Evolutionary conservation across 768 basidiomycete species (phyloP).

Genomic region (Leccinum uliginosum): DNA sequence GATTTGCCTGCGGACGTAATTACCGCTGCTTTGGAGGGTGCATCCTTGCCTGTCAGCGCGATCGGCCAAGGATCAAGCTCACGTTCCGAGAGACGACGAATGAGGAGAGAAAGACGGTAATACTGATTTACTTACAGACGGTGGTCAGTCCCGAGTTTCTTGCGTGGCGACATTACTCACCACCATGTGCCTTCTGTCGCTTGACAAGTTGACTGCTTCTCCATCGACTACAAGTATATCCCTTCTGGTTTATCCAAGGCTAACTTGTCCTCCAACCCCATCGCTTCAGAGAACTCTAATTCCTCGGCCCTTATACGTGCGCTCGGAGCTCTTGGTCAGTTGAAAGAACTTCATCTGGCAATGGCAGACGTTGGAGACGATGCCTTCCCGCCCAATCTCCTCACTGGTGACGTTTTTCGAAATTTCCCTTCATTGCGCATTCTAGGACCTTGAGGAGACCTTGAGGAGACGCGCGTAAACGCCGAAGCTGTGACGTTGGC

Average conservation of each 20-base stretch:
- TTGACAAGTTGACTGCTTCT: constrained; percentile 55
- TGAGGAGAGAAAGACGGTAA: constrained; percentile 45
- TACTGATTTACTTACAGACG: constrained; percentile 1
- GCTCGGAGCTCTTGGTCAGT: constrained; percentile 42
- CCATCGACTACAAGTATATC: constrained; percentile 49
- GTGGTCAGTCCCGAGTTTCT: constrained; percentile 12
- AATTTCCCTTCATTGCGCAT: constrained; percentile 50
- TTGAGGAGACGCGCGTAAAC: constrained; percentile 61
- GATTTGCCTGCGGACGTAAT: constrained; percentile 93
- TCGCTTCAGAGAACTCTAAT: constrained; percentile 37
- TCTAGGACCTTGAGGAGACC: no score
- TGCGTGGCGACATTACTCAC: constrained; percentile 1
- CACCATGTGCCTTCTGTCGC: constrained; percentile 40
- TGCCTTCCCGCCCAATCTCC: constrained; percentile 41
- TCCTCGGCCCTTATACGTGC: constrained; percentile 37
- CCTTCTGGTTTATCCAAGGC: constrained; percentile 55
- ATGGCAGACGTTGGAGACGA: constrained; percentile 58
- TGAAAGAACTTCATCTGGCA: constrained; percentile 57
- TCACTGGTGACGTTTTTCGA: constrained; percentile 12
- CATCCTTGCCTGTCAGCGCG: constrained; percentile 53
- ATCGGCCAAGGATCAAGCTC: constrained; percentile 47
- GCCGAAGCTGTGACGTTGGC: constrained; percentile 41
- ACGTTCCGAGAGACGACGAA: constrained; percentile 55
- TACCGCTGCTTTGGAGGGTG: constrained; percentile 80
- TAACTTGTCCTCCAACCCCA: constrained; percentile 64